These are phyloP conservation scores for Boechera retrofracta DNA, from an alignment of 345 rosid genomes.

Conservation along the genomic window DNA sequence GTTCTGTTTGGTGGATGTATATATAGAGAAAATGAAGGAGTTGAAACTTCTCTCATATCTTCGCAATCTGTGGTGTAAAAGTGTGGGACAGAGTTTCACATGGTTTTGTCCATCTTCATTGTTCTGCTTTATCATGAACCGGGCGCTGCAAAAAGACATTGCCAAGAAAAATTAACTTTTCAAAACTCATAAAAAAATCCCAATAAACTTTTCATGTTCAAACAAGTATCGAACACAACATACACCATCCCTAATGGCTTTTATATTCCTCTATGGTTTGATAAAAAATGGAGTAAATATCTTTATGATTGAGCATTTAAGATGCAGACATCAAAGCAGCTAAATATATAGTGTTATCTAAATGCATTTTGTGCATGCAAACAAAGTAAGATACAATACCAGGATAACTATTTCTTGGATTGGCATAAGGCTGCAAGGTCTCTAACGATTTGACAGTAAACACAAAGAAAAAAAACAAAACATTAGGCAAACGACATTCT, in stretches of 20 bases:
- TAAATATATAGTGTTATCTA: background rate
- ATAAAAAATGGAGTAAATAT: background rate
- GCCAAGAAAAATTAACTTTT: constrained; percentile 15
- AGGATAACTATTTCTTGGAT: constrained; percentile 75
- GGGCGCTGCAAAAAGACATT: constrained; percentile 57
- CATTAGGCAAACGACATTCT: background rate
- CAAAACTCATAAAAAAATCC: no score
- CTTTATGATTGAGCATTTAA: background rate
- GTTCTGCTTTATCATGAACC: no score
- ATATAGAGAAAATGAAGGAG: no score
- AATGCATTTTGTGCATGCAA: constrained; percentile 11
- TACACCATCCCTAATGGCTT: constrained; percentile 10
- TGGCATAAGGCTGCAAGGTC: constrained; percentile 90
- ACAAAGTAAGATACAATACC: constrained; percentile 52
- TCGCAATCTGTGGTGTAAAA: no score
- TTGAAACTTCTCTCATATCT: no score
- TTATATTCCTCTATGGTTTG: background rate
- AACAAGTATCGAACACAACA: no score
- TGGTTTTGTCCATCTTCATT: no score
- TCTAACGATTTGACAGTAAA: constrained; percentile 57
- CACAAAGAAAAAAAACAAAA: background rate
- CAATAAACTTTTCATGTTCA: no score
- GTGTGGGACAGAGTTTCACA: no score
- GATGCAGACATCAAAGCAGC: constrained; percentile 18
- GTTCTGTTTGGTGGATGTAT: no score